Base-by-base conservation (phyloP, 805 yeast species). In the Zygotorulaspora chibaensis region DNA sequence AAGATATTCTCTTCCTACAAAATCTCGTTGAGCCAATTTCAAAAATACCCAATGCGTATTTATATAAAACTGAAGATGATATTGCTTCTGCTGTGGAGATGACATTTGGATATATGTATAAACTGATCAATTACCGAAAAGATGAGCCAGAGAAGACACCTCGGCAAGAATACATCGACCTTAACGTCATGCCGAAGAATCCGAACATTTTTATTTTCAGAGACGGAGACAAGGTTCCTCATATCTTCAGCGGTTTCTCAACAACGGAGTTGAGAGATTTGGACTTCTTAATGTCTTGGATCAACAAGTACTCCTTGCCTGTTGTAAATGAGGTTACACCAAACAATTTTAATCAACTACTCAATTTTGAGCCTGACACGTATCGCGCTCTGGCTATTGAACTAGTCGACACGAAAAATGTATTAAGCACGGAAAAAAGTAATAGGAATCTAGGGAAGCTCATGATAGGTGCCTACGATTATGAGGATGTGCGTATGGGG, bases 201-300 rank as follows among this genome's bases (percentile, higher is more conserved):
- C 95, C 95, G 2, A 79, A 86, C 12, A 55, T 85, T 15, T 64
- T 80, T 26, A 67, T 83, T 17, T 76, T 82, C 61, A 82, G 77
- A 53, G 83, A 83, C 43, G 75, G 76, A 43, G 68, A 79, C 11
- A 58, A 77, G 45, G 57, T 75, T 27, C 74, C 86, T 0, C 66
- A 68, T 3, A 73, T 81, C 4, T 82, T 63, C 52, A 84, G 77
- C 53, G 80, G 78, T 45, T 80, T 77, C 63, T 80, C 82, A 0
- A 76, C 87, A 6, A 79, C 78, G 40, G 87, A 84, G 53, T 73
- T 76, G 45, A 72, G 93, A 51, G 73, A 77, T 51, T 63, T 63
- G 13, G 69, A 68, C 17, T 62, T 67, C 33, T 69, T 85, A 8
- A 58, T 71, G 51, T 59, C 73, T 12, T 85, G 84, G 69, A 63